A percentile compares a stretch with the other conserved stretches of the same genome.
Conservation (phyloP, 2,329 filamentous ascomycete species). For the Colletotrichum spinosum region DNA sequence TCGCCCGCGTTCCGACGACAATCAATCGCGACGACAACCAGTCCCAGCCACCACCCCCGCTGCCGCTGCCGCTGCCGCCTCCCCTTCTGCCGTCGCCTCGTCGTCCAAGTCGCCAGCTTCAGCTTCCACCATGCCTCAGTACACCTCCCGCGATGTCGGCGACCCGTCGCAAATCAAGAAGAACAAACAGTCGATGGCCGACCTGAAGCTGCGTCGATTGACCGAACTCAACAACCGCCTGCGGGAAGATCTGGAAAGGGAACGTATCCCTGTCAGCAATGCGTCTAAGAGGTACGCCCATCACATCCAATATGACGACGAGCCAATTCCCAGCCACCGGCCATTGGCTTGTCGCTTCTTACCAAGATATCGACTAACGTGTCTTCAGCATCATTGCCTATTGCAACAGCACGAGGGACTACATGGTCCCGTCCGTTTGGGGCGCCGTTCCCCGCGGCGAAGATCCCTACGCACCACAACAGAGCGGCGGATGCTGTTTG, state of each 20-base stretch:
- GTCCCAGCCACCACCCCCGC: constrained; percentile 19
- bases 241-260: constrained; percentile 94
- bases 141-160: constrained; percentile 75
- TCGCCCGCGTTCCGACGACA: constrained; percentile 22
- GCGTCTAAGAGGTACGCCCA: constrained; percentile 82
- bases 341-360: background rate
- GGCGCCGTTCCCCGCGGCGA: constrained; percentile 93
- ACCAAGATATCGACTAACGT: constrained; percentile 19
- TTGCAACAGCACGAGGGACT: constrained; percentile 97
- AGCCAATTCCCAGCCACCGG: constrained; percentile 8
- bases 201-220: constrained; percentile 94
- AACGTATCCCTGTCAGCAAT: constrained; percentile 95
- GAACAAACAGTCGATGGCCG: constrained; percentile 99
- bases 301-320: background rate
- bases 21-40: constrained; percentile 24
- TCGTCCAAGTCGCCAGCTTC: constrained; percentile 33
- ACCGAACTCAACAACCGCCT: constrained; percentile 97
- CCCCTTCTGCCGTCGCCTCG: constrained; percentile 36
- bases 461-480: constrained; percentile 97
- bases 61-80: constrained; percentile 9
- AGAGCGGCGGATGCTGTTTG: constrained; percentile 91
- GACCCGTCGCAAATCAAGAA: constrained; percentile 80
- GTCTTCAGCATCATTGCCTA: constrained; percentile 88
- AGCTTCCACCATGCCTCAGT: constrained; percentile 68
- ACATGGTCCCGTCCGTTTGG: constrained; percentile 99